Conservation (phyloP, 306 rosid species). For the Luffa aegyptiaca region DNA sequence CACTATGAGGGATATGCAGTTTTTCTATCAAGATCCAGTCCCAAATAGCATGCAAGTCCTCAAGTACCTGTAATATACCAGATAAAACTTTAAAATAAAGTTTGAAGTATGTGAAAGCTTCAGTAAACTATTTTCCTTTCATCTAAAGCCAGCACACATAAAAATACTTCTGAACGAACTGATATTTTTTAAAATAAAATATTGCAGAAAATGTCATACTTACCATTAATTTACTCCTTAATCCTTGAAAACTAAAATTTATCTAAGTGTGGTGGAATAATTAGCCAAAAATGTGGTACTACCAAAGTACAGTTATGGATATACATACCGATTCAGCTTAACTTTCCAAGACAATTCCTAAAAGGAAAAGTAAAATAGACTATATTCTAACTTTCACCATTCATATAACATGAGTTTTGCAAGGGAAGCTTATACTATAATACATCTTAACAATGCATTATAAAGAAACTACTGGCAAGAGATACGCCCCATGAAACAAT, state of each 20-base stretch:
- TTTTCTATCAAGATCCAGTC: slow-evolving; percentile 82
- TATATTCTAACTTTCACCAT: neutral
- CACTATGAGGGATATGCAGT: slow-evolving; percentile 59
- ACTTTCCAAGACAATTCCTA: neutral
- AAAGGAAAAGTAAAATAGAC: neutral
- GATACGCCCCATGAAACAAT: neutral
- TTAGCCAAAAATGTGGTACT: neutral
- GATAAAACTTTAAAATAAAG: slow-evolving; percentile 12
- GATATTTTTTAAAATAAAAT: neutral
- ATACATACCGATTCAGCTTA: neutral
- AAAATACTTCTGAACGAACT: neutral
- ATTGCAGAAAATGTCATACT: neutral
- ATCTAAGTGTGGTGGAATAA: neutral
- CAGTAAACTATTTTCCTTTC: neutral
- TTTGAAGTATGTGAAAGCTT: slow-evolving; percentile 5
- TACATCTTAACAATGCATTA: neutral
- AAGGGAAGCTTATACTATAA: neutral
- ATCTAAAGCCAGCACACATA: neutral
- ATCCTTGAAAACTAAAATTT: neutral
- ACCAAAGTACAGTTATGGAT: neutral
- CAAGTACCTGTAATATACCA: slow-evolving; percentile 46
- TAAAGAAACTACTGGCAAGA: neutral
- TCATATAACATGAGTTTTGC: neutral
- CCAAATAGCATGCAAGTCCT: slow-evolving; percentile 81
- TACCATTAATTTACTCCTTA: neutral